These are phyloP conservation scores for Takakia lepidozioides DNA, from an alignment of 225 moss, liverwort and hornwort species.

Conservation along the genomic window DNA sequence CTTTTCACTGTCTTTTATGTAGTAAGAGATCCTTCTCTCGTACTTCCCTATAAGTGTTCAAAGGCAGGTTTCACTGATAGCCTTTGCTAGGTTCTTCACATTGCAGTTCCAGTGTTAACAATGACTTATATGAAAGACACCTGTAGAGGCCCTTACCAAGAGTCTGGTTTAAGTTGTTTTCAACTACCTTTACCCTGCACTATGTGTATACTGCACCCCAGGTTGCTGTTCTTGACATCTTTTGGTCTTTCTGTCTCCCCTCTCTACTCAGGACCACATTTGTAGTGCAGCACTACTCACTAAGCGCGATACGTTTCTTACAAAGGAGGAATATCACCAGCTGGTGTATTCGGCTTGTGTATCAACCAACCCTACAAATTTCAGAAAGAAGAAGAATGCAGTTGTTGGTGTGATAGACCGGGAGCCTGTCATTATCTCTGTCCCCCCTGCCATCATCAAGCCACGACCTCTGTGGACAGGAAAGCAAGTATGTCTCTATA, in stretches of 20 bases:
- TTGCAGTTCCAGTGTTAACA: no score
- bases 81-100: no score
- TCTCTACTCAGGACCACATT: constrained; percentile 77
- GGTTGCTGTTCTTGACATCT: no score
- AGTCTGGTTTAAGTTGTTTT: no score
- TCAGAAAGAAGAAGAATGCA: constrained; percentile 56
- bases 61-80: no score
- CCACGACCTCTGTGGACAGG: constrained; percentile 87
- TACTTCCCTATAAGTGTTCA: no score
- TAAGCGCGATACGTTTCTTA: constrained; percentile 92
- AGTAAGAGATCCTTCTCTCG: not conserved
- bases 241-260: not conserved
- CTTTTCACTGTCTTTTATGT: not conserved
- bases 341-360: constrained; percentile 91
- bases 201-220: no score
- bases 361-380: constrained; percentile 45
- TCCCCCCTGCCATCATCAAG: constrained; percentile 75
- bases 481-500: constrained; percentile 67
- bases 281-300: constrained; percentile 84
- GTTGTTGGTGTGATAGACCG: constrained; percentile 56
- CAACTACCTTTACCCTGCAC: no score
- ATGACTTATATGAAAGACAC: no score
- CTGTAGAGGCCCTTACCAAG: no score
- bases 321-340: constrained; percentile 85
- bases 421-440: constrained; percentile 52